Base-by-base conservation (phyloP, 305 asterid genomes). In the Nicotiana rustica region DNA sequence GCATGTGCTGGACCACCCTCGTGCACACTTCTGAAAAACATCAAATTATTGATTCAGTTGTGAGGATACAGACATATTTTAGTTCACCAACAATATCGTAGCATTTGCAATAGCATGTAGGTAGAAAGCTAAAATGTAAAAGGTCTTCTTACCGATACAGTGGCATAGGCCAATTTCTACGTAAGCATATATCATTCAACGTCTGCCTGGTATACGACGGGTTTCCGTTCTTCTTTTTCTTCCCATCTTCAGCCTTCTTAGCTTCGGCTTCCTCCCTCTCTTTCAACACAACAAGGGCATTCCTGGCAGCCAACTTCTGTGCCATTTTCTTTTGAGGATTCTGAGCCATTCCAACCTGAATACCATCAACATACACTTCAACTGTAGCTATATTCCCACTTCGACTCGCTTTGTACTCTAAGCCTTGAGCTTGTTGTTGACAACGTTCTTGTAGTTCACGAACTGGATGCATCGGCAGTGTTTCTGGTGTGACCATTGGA, bases 1-100 rank as follows among this genome's bases (percentile, higher is more conserved):
- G 98, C 99, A 83, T 96, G 99, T 77, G 99, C 98, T 25, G 98
- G 99, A 47, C 99, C 99, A 21, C 99, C 98, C 88, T 95, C 98
- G 2, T 88, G 88, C 59, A 95, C 88, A 80, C 99, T 91, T 87
- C 99, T 96, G 78, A 73, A 89, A 69, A 62, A 18, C 68, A 47
- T 10, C 83, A 60, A 33, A 59, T n/a, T 60, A 65, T 35, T 61
- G 52, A 55, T 69, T 82, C 70, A 70, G 59, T 52, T 31, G 49
- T 55, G 49, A 6, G 10, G 60, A 14, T 7, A 18, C 25, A 60
- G 31, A 18, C 13, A 7, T 9, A 21, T 1, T 18, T 6, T 15
- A 1, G 10, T 80, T 55, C 61, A 35, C 25, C 60, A 19, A 18
- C 69, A 68, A 75, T 17, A 15, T 4, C 15, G 59, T 41, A 83